A percentile compares a stretch with the other conserved stretches of the same genome.
Evolutionary conservation across 23 red algal species (phyloP).

Genomic region (Pyropia yezoensis): DNA sequence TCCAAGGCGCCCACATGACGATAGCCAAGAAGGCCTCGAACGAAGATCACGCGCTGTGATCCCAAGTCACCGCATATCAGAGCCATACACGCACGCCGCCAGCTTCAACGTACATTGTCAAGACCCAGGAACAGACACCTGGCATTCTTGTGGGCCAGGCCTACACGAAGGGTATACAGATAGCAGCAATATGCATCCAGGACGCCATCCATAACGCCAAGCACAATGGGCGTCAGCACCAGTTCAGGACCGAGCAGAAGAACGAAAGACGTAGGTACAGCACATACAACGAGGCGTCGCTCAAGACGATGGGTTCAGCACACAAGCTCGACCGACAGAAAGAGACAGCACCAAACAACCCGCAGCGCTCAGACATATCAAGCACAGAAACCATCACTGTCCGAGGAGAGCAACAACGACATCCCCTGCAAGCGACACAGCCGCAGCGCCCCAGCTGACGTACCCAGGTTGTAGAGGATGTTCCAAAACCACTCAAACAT

Average conservation of each 20-base stretch:
- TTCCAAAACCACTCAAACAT: slow-evolving; percentile 99
- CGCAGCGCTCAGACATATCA: too few relatives aligned
- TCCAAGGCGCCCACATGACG: too few relatives aligned
- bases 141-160: slow-evolving; percentile 95
- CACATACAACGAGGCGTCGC: too few relatives aligned
- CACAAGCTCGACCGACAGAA: too few relatives aligned
- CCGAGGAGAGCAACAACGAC: too few relatives aligned
- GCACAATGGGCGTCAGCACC: not conserved
- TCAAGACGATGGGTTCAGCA: too few relatives aligned
- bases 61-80: too few relatives aligned
- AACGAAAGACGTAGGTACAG: not conserved
- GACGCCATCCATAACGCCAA: not conserved
- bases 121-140: slow-evolving; percentile 98
- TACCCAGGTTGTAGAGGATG: slow-evolving; percentile 88
- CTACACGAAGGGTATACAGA: not conserved
- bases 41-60: too few relatives aligned
- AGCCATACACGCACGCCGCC: too few relatives aligned
- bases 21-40: too few relatives aligned
- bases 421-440: not conserved
- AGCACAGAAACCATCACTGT: too few relatives aligned
- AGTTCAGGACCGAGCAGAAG: not conserved
- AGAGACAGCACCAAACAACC: too few relatives aligned
- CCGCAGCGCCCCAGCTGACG: not conserved
- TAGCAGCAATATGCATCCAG: not conserved
- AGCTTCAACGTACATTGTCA: slow-evolving; percentile 43